These are phyloP conservation scores for Colletotrichum eleusines DNA, from an alignment of 2,329 filamentous ascomycete genomes.

Conservation along the genomic window DNA sequence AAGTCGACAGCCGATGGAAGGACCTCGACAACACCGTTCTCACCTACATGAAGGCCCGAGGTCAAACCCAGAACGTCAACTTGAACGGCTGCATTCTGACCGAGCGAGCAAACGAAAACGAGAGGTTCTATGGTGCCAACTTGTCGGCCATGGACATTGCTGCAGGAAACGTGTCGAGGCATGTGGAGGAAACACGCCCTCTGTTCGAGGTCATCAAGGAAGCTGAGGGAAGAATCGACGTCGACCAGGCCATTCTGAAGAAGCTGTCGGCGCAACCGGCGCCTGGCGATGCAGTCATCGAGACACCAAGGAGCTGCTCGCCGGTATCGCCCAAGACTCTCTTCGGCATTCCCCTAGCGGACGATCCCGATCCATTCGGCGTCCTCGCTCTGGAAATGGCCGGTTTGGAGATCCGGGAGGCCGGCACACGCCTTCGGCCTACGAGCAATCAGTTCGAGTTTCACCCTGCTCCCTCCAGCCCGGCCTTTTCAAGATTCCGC, in stretches of 20 bases:
- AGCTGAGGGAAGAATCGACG: constrained; percentile 84
- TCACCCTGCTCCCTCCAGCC: constrained; percentile 80
- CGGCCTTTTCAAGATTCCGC: constrained; percentile 69
- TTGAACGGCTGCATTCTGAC: constrained; percentile 68
- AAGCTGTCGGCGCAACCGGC: constrained; percentile 74
- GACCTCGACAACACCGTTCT: constrained; percentile 67
- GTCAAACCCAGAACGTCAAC: constrained; percentile 66
- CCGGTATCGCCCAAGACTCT: constrained; percentile 49
- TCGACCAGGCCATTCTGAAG: constrained; percentile 76
- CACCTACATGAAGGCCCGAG: constrained; percentile 70
- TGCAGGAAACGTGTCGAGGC: constrained; percentile 67
- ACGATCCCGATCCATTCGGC: constrained; percentile 93
- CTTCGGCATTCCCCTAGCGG: constrained; percentile 82
- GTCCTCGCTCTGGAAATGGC: constrained; percentile 91
- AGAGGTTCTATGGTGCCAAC: constrained; percentile 66
- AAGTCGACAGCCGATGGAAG: constrained; percentile 64
- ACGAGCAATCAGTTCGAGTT: constrained; percentile 87
- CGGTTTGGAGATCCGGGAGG: constrained; percentile 89
- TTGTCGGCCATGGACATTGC: constrained; percentile 68
- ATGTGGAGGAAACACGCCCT: constrained; percentile 66
- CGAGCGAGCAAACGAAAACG: constrained; percentile 70
- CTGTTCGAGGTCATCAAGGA: constrained; percentile 88
- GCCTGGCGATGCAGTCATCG: constrained; percentile 78
- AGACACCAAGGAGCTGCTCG: constrained; percentile 54
- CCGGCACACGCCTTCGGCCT: constrained; percentile 81